Conservation (phyloP, 169 alveolate species). For the Babesia ovata region DNA sequence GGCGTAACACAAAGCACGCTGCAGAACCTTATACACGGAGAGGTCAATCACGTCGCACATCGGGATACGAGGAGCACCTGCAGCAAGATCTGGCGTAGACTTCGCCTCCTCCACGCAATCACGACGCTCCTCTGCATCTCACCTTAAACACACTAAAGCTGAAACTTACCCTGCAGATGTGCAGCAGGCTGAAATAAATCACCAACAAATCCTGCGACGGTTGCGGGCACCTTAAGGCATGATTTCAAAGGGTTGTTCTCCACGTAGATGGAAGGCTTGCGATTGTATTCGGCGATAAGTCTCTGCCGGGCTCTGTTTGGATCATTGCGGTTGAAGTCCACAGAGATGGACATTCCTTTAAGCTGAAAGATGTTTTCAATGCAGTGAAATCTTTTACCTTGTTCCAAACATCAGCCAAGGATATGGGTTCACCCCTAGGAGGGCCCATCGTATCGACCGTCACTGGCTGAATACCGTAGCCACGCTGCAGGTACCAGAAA, state of each 20-base stretch:
- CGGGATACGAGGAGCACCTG: constrained; percentile 22
- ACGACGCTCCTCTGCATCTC: neutral
- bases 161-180: constrained; percentile 8
- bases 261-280: constrained; percentile 40
- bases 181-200: constrained; percentile 4
- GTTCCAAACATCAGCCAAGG: constrained; percentile 10
- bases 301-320: constrained; percentile 24
- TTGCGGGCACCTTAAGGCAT: neutral
- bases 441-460: too few species aligned
- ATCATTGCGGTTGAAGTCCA: constrained; percentile 8
- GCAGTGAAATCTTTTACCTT: neutral
- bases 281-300: constrained; percentile 32
- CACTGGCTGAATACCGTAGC: too few species aligned
- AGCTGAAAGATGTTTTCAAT: neutral
- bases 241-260: neutral
- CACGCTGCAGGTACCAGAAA: too few species aligned
- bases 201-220: neutral
- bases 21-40: constrained; percentile 27
- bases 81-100: neutral
- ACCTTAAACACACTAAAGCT: neutral
- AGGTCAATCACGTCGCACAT: constrained; percentile 28
- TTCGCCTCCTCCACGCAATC: neutral
- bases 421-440: neutral
- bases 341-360: constrained; percentile 3
- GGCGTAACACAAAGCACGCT: constrained; percentile 38